A percentile compares a stretch with the other conserved stretches of the same genome.
Conservation (phyloP, 2,329 filamentous ascomycete genomes). For the Fusarium bactridioides region DNA sequence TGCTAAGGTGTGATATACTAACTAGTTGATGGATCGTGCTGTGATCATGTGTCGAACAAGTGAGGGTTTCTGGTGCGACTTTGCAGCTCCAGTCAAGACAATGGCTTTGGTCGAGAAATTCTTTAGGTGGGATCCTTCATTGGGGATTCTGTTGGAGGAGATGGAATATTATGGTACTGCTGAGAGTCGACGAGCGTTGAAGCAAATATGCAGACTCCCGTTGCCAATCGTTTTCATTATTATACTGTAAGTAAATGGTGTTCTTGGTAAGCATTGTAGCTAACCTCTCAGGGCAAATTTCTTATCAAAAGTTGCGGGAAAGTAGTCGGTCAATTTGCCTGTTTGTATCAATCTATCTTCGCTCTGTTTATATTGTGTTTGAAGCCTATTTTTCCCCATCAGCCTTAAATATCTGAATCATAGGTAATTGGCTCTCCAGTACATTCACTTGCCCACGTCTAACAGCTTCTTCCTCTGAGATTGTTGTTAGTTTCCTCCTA, state of each 20-base stretch:
- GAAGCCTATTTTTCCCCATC: too few species aligned
- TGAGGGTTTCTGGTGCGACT: constrained; percentile 18
- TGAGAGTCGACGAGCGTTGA: neutral
- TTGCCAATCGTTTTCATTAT: neutral
- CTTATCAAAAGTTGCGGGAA: neutral
- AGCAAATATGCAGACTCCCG: neutral
- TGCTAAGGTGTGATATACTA: neutral
- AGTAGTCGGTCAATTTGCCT: too few species aligned
- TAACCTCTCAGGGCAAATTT: neutral
- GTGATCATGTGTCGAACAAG: constrained; percentile 4
- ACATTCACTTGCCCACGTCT: too few species aligned
- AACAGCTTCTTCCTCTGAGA: too few species aligned
- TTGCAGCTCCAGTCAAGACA: neutral
- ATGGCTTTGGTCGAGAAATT: neutral
- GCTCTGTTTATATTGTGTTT: too few species aligned
- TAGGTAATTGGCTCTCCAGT: too few species aligned
- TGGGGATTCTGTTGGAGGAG: neutral
- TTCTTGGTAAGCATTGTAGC: fast-evolving
- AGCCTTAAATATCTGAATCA: too few species aligned
- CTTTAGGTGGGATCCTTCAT: neutral
- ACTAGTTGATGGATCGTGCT: neutral
- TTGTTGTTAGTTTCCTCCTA: too few species aligned
- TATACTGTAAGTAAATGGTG: neutral
- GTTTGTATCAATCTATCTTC: too few species aligned
- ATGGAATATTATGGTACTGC: neutral